Evolutionary conservation across 176 grass and related monocot species (phyloP).

Genomic region (Oryza officinalis): DNA sequence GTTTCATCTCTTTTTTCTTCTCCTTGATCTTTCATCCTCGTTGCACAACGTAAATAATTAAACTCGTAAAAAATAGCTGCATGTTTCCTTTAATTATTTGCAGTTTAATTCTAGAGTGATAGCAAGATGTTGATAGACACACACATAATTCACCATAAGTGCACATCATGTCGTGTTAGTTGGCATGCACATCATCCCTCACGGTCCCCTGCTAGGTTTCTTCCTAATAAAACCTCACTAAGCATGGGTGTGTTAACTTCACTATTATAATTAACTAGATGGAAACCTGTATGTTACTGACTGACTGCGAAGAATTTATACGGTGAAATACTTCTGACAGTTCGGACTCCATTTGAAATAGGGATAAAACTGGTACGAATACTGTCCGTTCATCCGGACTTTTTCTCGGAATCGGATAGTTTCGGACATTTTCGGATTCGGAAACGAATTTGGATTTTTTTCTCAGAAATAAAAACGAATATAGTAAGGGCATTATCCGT

Average conservation of each 20-base stretch:
- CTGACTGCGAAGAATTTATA: neutral
- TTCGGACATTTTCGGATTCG: too few relatives aligned
- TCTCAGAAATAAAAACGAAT: too few relatives aligned
- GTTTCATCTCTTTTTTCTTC: neutral
- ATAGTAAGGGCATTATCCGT: too few relatives aligned
- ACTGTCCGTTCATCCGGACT: too few relatives aligned
- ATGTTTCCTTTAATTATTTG: neutral
- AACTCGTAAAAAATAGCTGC: neutral
- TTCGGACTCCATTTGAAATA: neutral
- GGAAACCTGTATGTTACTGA: neutral
- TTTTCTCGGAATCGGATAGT: too few relatives aligned
- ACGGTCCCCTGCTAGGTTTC: neutral
- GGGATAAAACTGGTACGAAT: too few relatives aligned
- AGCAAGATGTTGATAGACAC: neutral
- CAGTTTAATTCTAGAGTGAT: neutral
- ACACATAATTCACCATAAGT: neutral
- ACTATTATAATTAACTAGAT: neutral
- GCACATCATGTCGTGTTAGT: neutral
- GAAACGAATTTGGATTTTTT: too few relatives aligned
- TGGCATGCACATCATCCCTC: neutral
- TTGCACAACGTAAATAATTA: neutral
- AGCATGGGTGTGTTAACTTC: neutral
- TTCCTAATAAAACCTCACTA: neutral
- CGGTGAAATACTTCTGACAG: neutral
- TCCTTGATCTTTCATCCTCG: neutral